These are phyloP conservation scores for Gossypium anomalum DNA, from an alignment of 345 rosid species.

Conservation along the genomic window DNA sequence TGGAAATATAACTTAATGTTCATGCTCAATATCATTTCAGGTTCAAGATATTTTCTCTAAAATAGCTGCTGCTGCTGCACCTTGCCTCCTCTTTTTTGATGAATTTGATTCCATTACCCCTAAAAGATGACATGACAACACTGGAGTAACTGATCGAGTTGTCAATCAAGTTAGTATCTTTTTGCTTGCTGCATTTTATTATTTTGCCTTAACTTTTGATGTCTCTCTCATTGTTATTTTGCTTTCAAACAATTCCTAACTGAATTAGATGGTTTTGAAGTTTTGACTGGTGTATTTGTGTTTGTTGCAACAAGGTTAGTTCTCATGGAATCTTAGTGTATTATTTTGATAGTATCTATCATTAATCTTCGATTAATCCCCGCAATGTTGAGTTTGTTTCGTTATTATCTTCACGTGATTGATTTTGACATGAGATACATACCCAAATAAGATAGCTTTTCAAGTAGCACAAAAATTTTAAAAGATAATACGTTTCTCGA, in stretches of 20 bases:
- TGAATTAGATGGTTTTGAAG: conserved; percentile 85
- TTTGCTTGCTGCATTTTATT: conserved; percentile 9
- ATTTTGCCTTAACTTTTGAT: not conserved
- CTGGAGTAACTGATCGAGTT: conserved; percentile 96
- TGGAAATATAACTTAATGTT: not conserved
- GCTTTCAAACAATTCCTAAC: conserved; percentile 58
- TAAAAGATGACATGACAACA: conserved; percentile 94
- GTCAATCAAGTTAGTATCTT: conserved; percentile 76
- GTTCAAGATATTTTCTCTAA: conserved; percentile 89
- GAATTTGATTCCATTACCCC: conserved; percentile 98
- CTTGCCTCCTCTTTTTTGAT: conserved; percentile 90
- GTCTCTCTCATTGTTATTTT: conserved; percentile 20
- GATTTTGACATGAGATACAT: not conserved
- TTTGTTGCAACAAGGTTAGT: conserved; percentile 84
- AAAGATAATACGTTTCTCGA: not conserved
- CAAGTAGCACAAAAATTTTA: not conserved
- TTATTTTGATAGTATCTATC: not conserved
- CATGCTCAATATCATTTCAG: conserved; percentile 31
- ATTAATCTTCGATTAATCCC: not conserved
- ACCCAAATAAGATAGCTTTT: not conserved
- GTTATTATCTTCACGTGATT: not conserved
- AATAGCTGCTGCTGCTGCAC: conserved; percentile 94
- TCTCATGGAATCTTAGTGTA: not conserved
- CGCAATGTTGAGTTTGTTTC: not conserved
- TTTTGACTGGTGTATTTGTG: conserved; percentile 88